Evolutionary conservation across 2,329 filamentous ascomycete species (phyloP).

Genomic region (Phoma sp.): DNA sequence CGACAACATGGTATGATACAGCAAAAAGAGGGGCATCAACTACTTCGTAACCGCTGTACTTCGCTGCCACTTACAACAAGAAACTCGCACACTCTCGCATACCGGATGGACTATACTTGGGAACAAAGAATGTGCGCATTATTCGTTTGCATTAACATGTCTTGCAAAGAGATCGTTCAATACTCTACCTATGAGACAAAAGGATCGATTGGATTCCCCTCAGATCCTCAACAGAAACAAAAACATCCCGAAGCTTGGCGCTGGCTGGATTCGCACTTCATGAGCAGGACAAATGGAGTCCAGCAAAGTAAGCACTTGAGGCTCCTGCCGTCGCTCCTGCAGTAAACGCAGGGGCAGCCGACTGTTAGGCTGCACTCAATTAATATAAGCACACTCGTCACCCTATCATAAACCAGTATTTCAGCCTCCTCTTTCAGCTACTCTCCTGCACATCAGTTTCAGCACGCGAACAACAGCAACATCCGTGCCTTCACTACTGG

Average conservation of each 20-base stretch:
- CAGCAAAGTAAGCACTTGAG: background rate
- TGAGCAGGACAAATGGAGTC: background rate
- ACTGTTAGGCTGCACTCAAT: background rate
- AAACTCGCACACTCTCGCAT: background rate
- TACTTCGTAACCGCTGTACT: background rate
- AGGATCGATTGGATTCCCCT: too few species aligned
- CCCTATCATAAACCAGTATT: background rate
- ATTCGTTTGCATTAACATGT: background rate
- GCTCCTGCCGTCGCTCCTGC: background rate
- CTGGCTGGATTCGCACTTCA: background rate
- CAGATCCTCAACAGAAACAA: too few species aligned
- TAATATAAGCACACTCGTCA: background rate
- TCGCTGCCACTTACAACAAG: background rate
- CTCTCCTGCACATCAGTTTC: background rate
- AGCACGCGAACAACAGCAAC: background rate
- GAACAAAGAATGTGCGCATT: background rate
- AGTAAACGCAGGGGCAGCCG: constrained; percentile 1
- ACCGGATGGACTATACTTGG: background rate
- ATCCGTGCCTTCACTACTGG: background rate
- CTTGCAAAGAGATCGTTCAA: background rate
- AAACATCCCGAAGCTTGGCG: too few species aligned
- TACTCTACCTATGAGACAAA: background rate
- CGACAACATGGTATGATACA: background rate
- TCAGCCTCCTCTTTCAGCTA: constrained; percentile 8
- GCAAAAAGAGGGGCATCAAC: too few species aligned